Base-by-base conservation (phyloP, 768 basidiomycete species). In the Lactarius quietus region DNA sequence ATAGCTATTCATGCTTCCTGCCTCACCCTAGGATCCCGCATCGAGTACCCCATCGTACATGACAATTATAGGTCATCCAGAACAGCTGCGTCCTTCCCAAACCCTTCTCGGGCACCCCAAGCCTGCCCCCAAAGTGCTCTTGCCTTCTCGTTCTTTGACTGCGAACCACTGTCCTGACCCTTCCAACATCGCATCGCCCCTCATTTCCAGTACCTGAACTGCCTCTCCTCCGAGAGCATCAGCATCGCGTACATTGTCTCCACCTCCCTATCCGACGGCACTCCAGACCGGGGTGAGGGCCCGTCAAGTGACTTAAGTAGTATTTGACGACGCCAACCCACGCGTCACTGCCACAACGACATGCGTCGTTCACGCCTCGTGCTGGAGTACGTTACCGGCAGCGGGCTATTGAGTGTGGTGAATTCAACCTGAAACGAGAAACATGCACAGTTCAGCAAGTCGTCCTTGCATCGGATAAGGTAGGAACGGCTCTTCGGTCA, bases 361-460 rank as follows among this genome's bases (percentile, higher is more conserved):
- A 86, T 36, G 65, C 66, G 3, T 95, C 54, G n/a, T n/a, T n/a
- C n/a, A n/a, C n/a, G n/a, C n/a, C n/a, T n/a, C n/a, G 88, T 92
- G 3, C 80, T 95, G 6, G 91, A 92, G 23, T 86, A 86, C 70
- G 33, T 75, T 92, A 2, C 81, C 0, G 93, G 93, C 9, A 92
- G 93, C 3, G 92, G 95, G 75, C 81, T 95, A 20, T 85, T 94
- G 67, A 84, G 87, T 12, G 78, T 92, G 63, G 82, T 94, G 57
- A 86, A 87, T n/a, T n/a, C n/a, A n/a, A n/a, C n/a, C 73, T 80
- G 75, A 65, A 85, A 83, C 72, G 76, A 68, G 26, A 68, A 70
- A 28, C 72, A 76, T 48, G 69, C 74, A 3, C 70, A 66, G 14
- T 62, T 77, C 18, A 61, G 73, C 31, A 82, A 86, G 69, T 76